phyloP scores from a whole-genome alignment of 2,329 filamentous ascomycete genomes.

The Polytolypa hystricis region DNA sequence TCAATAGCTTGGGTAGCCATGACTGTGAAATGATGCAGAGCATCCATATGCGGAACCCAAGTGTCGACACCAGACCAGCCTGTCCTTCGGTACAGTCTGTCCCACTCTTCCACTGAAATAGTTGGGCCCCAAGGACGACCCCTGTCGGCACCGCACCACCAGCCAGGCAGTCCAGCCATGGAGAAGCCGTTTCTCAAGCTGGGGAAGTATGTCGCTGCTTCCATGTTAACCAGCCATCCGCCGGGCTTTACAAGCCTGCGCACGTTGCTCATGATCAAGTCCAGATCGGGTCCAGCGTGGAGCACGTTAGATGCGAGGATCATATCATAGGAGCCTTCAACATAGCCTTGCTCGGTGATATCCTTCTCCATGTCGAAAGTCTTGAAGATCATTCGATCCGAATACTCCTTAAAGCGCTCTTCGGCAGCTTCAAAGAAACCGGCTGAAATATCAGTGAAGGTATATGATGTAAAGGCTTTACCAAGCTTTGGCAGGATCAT shows the following conservation, averaged over 20 bases:
- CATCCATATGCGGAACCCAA: slow-evolving; percentile 1
- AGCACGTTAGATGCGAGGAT: slow-evolving; percentile 32
- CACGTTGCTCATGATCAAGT: slow-evolving; percentile 22
- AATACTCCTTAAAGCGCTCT: slow-evolving; percentile 18
- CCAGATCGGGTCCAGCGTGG: slow-evolving; percentile 24
- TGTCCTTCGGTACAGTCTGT: slow-evolving; percentile 4
- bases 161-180: slow-evolving; percentile 23
- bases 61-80: slow-evolving; percentile 10
- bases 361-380: slow-evolving; percentile 26
- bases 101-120: slow-evolving; percentile 4
- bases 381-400: slow-evolving; percentile 24
- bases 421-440: slow-evolving; percentile 31
- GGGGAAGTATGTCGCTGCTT: slow-evolving; percentile 21
- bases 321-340: slow-evolving; percentile 24
- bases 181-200: slow-evolving; percentile 18
- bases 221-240: slow-evolving; percentile 36
- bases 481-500: slow-evolving; percentile 24
- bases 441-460: slow-evolving; percentile 36
- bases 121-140: slow-evolving; percentile 3
- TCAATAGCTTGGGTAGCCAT: slow-evolving; percentile 7
- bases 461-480: slow-evolving; percentile 28
- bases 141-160: slow-evolving; percentile 13
- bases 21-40: not conserved
- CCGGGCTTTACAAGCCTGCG: slow-evolving; percentile 34
- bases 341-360: slow-evolving; percentile 24